Evolutionary conservation across 1,284 basidiomycete species (phyloP).

Genomic region (Golubevia sp.): DNA sequence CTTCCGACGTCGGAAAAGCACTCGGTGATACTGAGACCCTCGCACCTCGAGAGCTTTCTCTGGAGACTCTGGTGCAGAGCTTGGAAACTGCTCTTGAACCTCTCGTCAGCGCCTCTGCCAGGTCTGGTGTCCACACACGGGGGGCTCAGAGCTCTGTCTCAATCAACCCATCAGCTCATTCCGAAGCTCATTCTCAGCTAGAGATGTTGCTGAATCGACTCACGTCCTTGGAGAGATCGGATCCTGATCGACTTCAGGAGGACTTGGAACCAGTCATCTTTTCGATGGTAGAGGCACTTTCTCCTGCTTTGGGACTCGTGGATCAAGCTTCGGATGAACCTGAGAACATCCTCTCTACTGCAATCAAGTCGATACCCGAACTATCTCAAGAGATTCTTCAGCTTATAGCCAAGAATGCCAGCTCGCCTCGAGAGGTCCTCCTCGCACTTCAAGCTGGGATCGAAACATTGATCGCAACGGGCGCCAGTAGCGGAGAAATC

Average conservation of each 20-base stretch:
- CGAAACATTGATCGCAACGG: neutral
- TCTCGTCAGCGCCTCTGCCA: neutral
- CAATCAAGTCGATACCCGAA: neutral
- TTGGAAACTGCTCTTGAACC: conserved; percentile 7
- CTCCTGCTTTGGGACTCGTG: conserved; percentile 26
- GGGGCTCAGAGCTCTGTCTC: neutral
- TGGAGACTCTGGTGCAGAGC: neutral
- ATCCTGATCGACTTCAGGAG: conserved; percentile 17
- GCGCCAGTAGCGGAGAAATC: neutral
- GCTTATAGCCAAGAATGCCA: neutral
- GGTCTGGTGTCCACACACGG: neutral
- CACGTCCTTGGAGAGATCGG: conserved; percentile 9
- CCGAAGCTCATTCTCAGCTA: conserved; percentile 6
- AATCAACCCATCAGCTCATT: conserved; percentile 4
- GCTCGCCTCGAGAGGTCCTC: neutral
- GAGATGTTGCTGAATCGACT: conserved; percentile 12
- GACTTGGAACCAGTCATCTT: conserved; percentile 30
- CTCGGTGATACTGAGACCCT: conserved; percentile 12
- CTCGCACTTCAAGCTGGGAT: neutral
- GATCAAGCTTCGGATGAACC: neutral
- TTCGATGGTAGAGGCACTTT: conserved; percentile 31
- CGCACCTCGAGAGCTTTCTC: conserved; percentile 5
- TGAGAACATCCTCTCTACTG: neutral
- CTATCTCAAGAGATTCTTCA: neutral
- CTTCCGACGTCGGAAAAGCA: neutral